These are phyloP conservation scores for Aspergillus hortae DNA, from an alignment of 2,329 filamentous ascomycete genomes.

Conservation along the genomic window DNA sequence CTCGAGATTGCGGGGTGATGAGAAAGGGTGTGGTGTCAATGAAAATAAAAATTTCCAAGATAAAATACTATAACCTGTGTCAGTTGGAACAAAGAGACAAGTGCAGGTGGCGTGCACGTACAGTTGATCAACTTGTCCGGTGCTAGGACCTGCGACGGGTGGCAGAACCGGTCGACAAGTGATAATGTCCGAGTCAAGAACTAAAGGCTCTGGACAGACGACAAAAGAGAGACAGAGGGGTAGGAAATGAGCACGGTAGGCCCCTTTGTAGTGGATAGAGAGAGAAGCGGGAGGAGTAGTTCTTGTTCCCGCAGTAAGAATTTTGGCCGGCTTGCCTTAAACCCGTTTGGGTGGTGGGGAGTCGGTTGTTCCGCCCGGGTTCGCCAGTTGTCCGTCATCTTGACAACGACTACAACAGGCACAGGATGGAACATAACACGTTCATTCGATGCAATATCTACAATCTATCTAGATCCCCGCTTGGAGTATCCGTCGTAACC, in stretches of 20 bases:
- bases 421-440: not conserved
- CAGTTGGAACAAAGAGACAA: not conserved
- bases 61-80: not conserved
- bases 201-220: not conserved
- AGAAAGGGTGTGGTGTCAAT: not conserved
- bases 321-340: conserved; percentile 13
- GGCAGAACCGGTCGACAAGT: not conserved
- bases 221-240: not conserved
- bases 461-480: conserved; percentile 18
- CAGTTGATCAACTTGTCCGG: not conserved
- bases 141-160: conserved; percentile 6
- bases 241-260: not conserved
- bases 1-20: conserved; percentile 1
- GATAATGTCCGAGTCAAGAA: not conserved
- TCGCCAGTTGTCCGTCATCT: conserved; percentile 3
- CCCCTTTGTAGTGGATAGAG: conserved; percentile 13
- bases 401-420: not conserved
- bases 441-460: not conserved
- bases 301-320: conserved; percentile 11
- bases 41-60: not conserved
- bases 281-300: not conserved
- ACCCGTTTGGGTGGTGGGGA: conserved; percentile 18
- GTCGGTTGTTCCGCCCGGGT: conserved; percentile 6
- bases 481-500: conserved; percentile 33
- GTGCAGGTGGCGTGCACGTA: not conserved